Evolutionary conservation across 257 asterid genomes (phyloP).

Genomic region (Nicotiana sylvestris): DNA sequence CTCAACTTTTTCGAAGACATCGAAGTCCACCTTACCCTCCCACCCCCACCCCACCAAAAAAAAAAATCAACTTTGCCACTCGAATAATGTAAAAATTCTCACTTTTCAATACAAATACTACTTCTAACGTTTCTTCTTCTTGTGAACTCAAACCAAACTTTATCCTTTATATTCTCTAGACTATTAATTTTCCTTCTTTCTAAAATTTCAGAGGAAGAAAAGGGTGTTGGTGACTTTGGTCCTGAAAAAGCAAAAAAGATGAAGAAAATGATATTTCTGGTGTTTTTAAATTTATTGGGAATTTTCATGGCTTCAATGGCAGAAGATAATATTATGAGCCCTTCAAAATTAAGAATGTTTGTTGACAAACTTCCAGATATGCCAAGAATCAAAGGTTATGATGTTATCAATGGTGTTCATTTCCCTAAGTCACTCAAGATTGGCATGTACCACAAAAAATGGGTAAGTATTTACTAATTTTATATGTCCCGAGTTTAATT

Average conservation of each 20-base stretch:
- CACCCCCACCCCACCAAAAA: too few species aligned
- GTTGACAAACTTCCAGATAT: constrained; percentile 69
- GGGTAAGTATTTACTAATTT: constrained; percentile 39
- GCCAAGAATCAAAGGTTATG: constrained; percentile 63
- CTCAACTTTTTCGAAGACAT: background rate
- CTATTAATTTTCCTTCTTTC: background rate
- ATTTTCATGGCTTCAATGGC: constrained; percentile 34
- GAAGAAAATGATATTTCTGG: background rate
- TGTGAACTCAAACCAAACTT: background rate
- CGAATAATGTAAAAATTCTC: background rate
- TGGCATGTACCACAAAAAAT: constrained; percentile 76
- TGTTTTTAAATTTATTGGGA: background rate
- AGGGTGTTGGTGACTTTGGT: constrained; percentile 2
- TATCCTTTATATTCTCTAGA: background rate
- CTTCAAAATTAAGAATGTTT: constrained; percentile 51
- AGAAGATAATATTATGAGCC: constrained; percentile 29
- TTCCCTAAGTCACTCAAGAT: constrained; percentile 41
- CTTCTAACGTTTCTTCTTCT: background rate
- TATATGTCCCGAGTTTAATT: too few species aligned
- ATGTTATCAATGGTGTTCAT: constrained; percentile 28
- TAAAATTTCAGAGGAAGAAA: background rate
- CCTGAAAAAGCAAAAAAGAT: background rate
- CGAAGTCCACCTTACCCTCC: background rate
- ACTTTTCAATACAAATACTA: background rate
- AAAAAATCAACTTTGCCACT: background rate